Evolutionary conservation across 108 stramenopile species (phyloP).

Genomic region (Fragilariopsis cylindrus): DNA sequence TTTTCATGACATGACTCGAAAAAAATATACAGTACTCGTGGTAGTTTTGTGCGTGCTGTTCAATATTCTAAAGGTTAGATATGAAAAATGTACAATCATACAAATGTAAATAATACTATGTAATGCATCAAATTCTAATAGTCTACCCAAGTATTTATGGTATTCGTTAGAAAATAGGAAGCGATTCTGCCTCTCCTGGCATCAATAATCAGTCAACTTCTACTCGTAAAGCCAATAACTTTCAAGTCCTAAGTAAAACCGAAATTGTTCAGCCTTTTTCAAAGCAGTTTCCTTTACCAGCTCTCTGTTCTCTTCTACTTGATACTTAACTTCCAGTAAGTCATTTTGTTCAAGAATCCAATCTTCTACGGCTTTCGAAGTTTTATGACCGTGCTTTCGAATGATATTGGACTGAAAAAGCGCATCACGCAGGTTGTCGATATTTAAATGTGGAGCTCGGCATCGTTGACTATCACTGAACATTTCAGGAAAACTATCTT

Average conservation of each 20-base stretch:
- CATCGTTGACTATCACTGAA: conserved; percentile 76
- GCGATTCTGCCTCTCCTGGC: too few species aligned
- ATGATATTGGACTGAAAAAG: conserved; percentile 76
- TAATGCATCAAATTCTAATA: too few species aligned
- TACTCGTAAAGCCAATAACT: conserved; percentile 64
- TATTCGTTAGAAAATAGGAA: too few species aligned
- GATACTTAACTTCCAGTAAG: conserved; percentile 30
- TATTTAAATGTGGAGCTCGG: conserved; percentile 82
- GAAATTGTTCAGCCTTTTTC: conserved; percentile 62
- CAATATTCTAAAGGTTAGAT: too few species aligned
- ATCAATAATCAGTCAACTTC: neutral
- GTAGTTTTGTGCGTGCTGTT: too few species aligned
- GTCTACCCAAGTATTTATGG: too few species aligned
- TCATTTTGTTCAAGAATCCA: conserved; percentile 66
- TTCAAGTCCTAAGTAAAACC: conserved; percentile 86
- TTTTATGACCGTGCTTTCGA: conserved; percentile 48
- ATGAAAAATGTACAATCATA: too few species aligned
- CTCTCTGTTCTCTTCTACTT: conserved; percentile 18
- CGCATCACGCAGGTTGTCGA: conserved; percentile 86
- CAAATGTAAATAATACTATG: too few species aligned
- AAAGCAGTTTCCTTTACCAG: conserved; percentile 47
- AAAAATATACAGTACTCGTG: too few species aligned
- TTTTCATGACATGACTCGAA: too few species aligned
- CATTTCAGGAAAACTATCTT: conserved; percentile 70
- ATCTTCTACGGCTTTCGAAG: conserved; percentile 44